phyloP scores from a whole-genome alignment of 805 yeast genomes.

The Wickerhamiella sergipiensis region DNA sequence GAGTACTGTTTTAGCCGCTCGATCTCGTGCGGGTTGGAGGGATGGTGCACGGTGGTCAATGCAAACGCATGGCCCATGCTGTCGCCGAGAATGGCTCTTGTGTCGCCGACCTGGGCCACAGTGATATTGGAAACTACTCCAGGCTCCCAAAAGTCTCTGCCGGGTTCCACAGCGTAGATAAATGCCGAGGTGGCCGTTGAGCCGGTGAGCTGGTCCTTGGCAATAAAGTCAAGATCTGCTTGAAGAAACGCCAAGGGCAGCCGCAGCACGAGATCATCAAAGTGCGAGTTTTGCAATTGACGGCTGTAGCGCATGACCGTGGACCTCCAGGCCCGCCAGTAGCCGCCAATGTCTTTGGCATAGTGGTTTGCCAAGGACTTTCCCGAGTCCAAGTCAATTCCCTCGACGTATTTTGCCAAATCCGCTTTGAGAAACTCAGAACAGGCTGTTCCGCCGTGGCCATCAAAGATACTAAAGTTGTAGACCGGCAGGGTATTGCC shows the following conservation, averaged over 20 bases:
- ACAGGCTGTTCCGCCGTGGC: constrained; percentile 84
- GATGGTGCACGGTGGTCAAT: constrained; percentile 74
- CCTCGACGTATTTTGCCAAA: constrained; percentile 42
- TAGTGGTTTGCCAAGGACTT: constrained; percentile 40
- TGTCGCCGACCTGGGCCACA: constrained; percentile 87
- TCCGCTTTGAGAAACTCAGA: constrained; percentile 43
- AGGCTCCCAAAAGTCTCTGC: constrained; percentile 42
- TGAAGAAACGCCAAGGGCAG: constrained; percentile 50
- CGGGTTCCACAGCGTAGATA: constrained; percentile 34
- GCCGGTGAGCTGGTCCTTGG: constrained; percentile 29
- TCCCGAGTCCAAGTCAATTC: constrained; percentile 26
- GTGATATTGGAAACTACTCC: constrained; percentile 51
- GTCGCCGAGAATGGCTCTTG: constrained; percentile 78
- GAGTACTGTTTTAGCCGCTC: constrained; percentile 52
- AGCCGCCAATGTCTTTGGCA: constrained; percentile 51
- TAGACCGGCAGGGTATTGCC: constrained; percentile 32
- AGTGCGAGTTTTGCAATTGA: constrained; percentile 14
- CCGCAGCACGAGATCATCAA: constrained; percentile 47
- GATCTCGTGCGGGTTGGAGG: constrained; percentile 67
- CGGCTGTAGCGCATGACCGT: constrained; percentile 29
- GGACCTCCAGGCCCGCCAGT: constrained; percentile 69
- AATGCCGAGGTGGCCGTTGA: constrained; percentile 61
- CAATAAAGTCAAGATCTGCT: constrained; percentile 47
- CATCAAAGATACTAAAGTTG: constrained; percentile 72
- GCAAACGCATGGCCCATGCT: constrained; percentile 64